Percentiles rank a stretch among this genome's conserved stretches.
These are phyloP conservation scores for Dorcoceras hygrometricum DNA, from an alignment of 257 asterid genomes.

Conservation along the genomic window DNA sequence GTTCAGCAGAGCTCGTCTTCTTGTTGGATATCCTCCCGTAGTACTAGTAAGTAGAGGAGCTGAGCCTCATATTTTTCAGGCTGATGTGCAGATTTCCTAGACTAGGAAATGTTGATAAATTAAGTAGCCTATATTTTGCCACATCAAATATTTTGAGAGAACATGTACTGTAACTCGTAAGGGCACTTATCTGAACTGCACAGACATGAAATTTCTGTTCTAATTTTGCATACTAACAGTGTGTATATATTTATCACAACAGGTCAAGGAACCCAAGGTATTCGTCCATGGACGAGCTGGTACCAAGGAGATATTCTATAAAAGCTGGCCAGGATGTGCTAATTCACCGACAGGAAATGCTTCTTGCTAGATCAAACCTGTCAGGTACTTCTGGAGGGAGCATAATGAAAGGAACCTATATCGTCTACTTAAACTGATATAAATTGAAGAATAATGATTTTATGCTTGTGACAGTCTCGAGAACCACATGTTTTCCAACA, in stretches of 20 bases:
- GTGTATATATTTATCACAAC: conserved; percentile 19
- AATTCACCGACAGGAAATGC: conserved; percentile 19
- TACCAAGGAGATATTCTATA: conserved; percentile 38
- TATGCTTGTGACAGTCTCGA: not conserved
- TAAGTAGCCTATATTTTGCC: not conserved
- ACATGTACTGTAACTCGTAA: no score
- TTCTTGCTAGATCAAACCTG: not conserved
- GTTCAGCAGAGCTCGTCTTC: conserved; percentile 54
- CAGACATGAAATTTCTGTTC: not conserved
- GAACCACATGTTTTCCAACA: not conserved
- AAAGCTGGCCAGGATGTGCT: conserved; percentile 79
- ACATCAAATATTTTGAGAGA: no score
- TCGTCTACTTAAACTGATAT: not conserved
- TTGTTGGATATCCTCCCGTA: conserved; percentile 60
- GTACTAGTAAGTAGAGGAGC: conserved; percentile 50
- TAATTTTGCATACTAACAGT: conserved; percentile 5
- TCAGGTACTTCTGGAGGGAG: not conserved
- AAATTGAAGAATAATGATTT: no score
- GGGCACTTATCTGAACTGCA: not conserved
- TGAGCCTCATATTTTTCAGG: not conserved
- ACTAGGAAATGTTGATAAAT: not conserved
- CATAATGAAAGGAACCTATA: not conserved
- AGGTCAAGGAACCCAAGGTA: conserved; percentile 64
- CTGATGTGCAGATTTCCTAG: not conserved
- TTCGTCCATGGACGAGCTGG: conserved; percentile 58